Conservation (phyloP, 2,329 filamentous ascomycete species). For the Fusarium clavum region DNA sequence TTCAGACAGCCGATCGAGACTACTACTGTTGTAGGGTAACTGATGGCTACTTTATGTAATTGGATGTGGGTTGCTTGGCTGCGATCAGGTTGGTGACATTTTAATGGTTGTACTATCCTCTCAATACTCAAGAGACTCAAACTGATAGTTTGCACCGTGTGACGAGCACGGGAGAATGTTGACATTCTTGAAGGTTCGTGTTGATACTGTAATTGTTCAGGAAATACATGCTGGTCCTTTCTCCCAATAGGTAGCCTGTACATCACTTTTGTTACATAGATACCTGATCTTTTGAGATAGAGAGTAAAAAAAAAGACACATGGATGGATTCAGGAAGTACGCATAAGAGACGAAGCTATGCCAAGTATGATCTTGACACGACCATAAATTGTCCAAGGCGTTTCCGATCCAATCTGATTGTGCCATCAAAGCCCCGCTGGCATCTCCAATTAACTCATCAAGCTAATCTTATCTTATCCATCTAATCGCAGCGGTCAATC, state of each 20-base stretch:
- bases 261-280: background rate
- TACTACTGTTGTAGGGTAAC: background rate
- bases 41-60: background rate
- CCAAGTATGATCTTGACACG: background rate
- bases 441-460: background rate
- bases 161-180: background rate
- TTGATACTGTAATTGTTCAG: background rate
- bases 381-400: background rate
- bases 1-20: background rate
- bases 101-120: background rate
- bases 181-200: background rate
- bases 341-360: background rate
- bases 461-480: slow-evolving; percentile 24
- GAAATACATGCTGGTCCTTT: no score
- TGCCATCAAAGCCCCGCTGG: background rate
- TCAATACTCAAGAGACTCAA: background rate
- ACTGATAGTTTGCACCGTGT: background rate
- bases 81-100: background rate
- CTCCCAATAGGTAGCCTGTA: background rate
- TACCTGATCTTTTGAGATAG: background rate
- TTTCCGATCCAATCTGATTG: background rate
- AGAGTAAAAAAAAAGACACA: background rate
- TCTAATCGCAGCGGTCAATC: slow-evolving; percentile 36
- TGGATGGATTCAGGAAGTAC: background rate
- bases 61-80: background rate